phyloP scores from a whole-genome alignment of 2,329 filamentous ascomycete genomes.

The Salinomyces thailandicus region DNA sequence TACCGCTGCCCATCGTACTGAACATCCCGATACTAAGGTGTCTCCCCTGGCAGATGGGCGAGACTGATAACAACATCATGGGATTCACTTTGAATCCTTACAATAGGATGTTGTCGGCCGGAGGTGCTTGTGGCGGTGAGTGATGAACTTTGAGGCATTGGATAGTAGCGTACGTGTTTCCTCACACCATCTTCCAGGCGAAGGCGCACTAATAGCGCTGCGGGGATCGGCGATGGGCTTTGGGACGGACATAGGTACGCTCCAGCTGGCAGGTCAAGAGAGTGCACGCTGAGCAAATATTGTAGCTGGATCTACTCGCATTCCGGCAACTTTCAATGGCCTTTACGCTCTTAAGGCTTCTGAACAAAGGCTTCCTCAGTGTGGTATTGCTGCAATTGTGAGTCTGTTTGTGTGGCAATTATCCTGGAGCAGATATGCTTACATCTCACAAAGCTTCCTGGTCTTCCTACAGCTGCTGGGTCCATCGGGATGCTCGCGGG shows the following conservation, averaged over 20 bases:
- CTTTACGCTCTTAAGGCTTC: constrained; percentile 11
- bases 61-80: constrained; percentile 14
- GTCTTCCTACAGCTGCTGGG: constrained; percentile 10
- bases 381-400: constrained; percentile 11
- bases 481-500: constrained; percentile 11
- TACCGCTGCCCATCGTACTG: not conserved
- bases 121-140: constrained; percentile 13
- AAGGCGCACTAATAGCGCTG: constrained; percentile 14
- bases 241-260: constrained; percentile 11
- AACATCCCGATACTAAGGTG: not conserved
- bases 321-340: constrained; percentile 12
- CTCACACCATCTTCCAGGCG: constrained; percentile 5
- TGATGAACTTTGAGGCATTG: too few species aligned
- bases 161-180: not conserved
- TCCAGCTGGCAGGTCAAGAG: not conserved
- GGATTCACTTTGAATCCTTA: constrained; percentile 12
- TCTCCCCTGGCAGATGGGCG: constrained; percentile 9
- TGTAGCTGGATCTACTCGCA: constrained; percentile 12
- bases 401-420: constrained; percentile 3
- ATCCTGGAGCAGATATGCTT: constrained; percentile 1
- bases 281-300: constrained; percentile 2
- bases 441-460: constrained; percentile 6
- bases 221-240: constrained; percentile 12
- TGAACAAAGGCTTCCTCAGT: constrained; percentile 6
- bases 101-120: constrained; percentile 10